Evolutionary conservation across 1,139 yeast genomes (phyloP).

Genomic region (Pichia sp.): DNA sequence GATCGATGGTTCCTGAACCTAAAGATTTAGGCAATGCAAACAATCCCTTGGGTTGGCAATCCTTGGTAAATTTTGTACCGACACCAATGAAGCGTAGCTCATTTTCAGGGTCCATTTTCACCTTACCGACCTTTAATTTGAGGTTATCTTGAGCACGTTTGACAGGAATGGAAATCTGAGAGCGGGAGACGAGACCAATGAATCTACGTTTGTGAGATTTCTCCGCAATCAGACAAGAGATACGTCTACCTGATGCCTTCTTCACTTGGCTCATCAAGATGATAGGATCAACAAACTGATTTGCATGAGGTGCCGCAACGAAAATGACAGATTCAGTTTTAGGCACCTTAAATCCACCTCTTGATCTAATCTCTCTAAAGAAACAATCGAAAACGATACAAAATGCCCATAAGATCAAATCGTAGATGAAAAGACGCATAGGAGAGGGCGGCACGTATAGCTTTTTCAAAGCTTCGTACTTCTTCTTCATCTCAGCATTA

Average conservation of each 20-base stretch:
- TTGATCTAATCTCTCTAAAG: constrained; percentile 81
- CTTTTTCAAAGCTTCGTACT: constrained; percentile 12
- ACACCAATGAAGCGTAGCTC: constrained; percentile 49
- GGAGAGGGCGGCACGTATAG: constrained; percentile 21
- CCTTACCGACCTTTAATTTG: constrained; percentile 26
- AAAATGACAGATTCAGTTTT: constrained; percentile 79
- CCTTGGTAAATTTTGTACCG: constrained; percentile 56
- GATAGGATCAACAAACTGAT: constrained; percentile 91
- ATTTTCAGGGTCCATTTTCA: constrained; percentile 35
- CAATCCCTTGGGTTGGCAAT: constrained; percentile 61
- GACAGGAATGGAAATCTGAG: constrained; percentile 82
- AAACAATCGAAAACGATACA: constrained; percentile 37
- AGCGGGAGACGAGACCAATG: constrained; percentile 69
- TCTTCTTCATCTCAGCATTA: constrained; percentile 6
- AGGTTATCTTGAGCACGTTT: constrained; percentile 86
- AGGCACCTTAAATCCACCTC: constrained; percentile 90
- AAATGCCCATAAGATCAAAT: constrained; percentile 31
- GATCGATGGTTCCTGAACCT: constrained; percentile 69
- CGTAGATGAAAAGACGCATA: constrained; percentile 28
- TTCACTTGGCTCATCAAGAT: constrained; percentile 77
- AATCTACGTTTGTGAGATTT: constrained; percentile 61
- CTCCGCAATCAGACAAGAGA: constrained; percentile 84
- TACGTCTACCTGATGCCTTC: constrained; percentile 61
- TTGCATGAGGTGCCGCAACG: constrained; percentile 97
- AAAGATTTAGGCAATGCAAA: constrained; percentile 72